Evolutionary conservation across 768 basidiomycete genomes (phyloP).

Genomic region (Rhizopogon roseolus): DNA sequence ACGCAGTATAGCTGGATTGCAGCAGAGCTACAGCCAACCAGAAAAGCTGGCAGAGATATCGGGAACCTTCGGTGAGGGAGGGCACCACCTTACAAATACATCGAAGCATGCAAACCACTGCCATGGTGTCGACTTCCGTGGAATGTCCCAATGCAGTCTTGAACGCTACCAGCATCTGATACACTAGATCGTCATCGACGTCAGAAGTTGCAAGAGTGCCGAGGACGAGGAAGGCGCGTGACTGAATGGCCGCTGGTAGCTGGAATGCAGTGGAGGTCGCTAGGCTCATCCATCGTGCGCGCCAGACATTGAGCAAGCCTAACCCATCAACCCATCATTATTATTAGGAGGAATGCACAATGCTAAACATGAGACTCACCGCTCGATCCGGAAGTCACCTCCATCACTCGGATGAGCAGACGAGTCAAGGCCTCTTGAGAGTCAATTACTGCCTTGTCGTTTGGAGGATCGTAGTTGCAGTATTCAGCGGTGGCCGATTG

Average conservation of each 20-base stretch:
- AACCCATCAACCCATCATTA: conserved; percentile 12
- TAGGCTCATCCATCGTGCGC: conserved; percentile 90
- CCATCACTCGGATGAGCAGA: conserved; percentile 60
- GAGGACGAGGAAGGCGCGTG: conserved; percentile 79
- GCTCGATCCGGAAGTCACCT: conserved; percentile 58
- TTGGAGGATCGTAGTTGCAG: conserved; percentile 45
- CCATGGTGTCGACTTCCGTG: conserved; percentile 62
- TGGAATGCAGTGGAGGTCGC: conserved; percentile 89
- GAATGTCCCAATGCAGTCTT: conserved; percentile 63
- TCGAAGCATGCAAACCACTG: conserved; percentile 84
- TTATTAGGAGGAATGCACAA: not conserved
- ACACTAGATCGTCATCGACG: conserved; percentile 89
- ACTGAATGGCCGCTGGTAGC: conserved; percentile 81
- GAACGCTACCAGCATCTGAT: conserved; percentile 89
- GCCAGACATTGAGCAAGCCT: conserved; percentile 86
- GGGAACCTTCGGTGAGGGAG: conserved; percentile 59
- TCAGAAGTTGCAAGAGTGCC: conserved; percentile 79
- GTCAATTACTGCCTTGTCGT: conserved; percentile 55
- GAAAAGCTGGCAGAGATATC: conserved; percentile 73
- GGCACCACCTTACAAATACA: conserved; percentile 79
- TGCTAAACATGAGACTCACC: conserved; percentile 41
- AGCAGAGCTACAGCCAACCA: conserved; percentile 87
- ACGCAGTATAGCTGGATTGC: conserved; percentile 66
- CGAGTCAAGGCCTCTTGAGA: conserved; percentile 59
- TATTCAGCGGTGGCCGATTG: conserved; percentile 69